Percentiles rank a stretch among this genome's conserved stretches.
Conservation (phyloP, 1,139 yeast genomes). For the Spathaspora jeffriesii region DNA sequence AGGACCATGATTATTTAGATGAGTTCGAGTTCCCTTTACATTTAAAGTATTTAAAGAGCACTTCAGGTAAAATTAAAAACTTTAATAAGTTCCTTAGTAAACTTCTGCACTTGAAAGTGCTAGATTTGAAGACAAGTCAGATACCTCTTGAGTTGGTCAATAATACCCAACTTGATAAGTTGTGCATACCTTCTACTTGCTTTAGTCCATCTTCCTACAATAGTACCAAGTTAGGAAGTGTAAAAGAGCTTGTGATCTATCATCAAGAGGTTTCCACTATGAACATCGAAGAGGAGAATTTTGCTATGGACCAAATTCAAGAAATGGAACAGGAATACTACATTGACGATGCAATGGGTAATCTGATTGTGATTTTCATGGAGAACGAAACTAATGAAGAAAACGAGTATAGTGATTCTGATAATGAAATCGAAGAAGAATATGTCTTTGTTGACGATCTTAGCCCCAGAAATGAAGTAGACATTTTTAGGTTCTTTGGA, state of each 20-base stretch:
- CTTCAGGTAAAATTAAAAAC: not conserved
- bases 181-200: slow-evolving; percentile 1
- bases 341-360: slow-evolving; percentile 1
- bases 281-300: not conserved
- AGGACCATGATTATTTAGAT: not conserved
- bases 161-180: not conserved
- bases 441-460: not conserved
- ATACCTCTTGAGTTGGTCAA: not conserved
- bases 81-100: not conserved
- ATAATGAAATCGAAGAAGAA: not conserved
- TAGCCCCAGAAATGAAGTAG: not conserved
- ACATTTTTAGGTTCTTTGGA: not conserved
- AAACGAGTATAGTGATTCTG: not conserved
- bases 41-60: not conserved
- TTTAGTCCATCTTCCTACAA: not conserved
- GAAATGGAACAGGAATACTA: not conserved
- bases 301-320: not conserved
- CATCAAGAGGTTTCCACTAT: not conserved
- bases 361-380: not conserved
- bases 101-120: not conserved
- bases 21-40: not conserved
- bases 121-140: not conserved
- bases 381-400: not conserved
- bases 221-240: not conserved
- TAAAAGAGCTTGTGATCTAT: not conserved